Percentiles rank a stretch among this genome's conserved stretches.
These are phyloP conservation scores for Heimioporus punctisporus DNA, from an alignment of 1,284 basidiomycete genomes.

Conservation along the genomic window DNA sequence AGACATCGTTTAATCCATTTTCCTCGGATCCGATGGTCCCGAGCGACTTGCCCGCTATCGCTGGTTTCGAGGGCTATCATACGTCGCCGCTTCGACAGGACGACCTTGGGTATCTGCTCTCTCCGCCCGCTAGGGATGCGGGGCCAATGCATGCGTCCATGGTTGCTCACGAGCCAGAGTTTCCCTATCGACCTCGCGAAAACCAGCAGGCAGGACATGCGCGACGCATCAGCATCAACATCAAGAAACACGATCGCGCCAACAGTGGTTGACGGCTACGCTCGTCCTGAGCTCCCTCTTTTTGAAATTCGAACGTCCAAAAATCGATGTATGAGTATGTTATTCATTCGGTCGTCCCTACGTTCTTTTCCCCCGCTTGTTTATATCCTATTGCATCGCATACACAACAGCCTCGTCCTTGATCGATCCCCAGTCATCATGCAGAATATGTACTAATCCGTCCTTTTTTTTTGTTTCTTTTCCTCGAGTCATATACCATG, in stretches of 20 bases:
- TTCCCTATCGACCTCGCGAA: constrained; percentile 31
- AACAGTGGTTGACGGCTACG: constrained; percentile 18
- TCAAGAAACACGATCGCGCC: constrained; percentile 25
- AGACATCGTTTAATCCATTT: constrained; percentile 23
- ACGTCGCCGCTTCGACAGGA: constrained; percentile 3
- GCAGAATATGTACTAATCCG: too few species aligned
- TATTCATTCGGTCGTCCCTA: background rate
- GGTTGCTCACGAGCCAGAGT: constrained; percentile 14
- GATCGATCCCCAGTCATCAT: too few species aligned
- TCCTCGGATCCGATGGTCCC: constrained; percentile 15
- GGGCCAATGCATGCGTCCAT: background rate
- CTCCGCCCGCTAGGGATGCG: background rate
- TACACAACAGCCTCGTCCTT: too few species aligned
- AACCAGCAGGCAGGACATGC: constrained; percentile 32
- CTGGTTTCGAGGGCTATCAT: constrained; percentile 11
- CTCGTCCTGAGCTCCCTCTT: too few species aligned
- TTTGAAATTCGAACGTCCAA: too few species aligned
- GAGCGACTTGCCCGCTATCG: constrained; percentile 20
- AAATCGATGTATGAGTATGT: constrained; percentile 3
- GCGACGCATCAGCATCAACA: constrained; percentile 35
- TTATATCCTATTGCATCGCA: too few species aligned
- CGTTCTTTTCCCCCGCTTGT: too few species aligned
- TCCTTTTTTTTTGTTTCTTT: background rate
- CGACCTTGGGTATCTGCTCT: background rate
- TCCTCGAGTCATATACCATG: background rate